These are phyloP conservation scores for Stellera chamaejasme DNA, from an alignment of 345 rosid genomes.

Conservation along the genomic window DNA sequence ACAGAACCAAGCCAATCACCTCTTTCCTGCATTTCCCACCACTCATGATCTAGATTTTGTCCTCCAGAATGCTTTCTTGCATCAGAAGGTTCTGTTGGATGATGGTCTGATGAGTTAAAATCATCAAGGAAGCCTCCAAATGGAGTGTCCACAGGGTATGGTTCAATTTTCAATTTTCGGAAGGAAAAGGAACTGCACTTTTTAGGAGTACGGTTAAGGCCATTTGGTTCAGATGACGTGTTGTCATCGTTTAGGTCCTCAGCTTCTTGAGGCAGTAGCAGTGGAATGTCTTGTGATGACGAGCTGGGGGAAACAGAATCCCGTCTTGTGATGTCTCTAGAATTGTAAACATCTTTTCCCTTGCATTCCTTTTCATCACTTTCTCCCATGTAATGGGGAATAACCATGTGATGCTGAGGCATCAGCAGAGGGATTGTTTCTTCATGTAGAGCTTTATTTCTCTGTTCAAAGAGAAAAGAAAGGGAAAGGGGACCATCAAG, in stretches of 20 bases:
- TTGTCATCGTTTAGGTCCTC: constrained; percentile 34
- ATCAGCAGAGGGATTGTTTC: constrained; percentile 83
- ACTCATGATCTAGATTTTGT: constrained; percentile 44
- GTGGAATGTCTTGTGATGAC: constrained; percentile 76
- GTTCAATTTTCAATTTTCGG: constrained; percentile 47
- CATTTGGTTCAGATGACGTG: constrained; percentile 31
- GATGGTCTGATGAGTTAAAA: constrained; percentile 24
- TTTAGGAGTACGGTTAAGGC: constrained; percentile 18
- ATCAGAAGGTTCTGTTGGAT: constrained; percentile 17
- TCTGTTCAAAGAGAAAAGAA: constrained; percentile 32
- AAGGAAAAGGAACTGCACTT: constrained; percentile 43
- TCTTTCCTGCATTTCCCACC: constrained; percentile 85
- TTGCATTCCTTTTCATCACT: constrained; percentile 35
- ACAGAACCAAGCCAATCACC: constrained; percentile 45
- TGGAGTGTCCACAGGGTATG: constrained; percentile 44
- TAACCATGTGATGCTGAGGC: constrained; percentile 96
- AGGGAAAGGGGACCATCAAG: not conserved
- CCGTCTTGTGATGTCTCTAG: constrained; percentile 40
- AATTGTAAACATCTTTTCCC: constrained; percentile 26
- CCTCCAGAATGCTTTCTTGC: constrained; percentile 21
- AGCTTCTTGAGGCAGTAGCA: constrained; percentile 77
- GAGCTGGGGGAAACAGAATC: constrained; percentile 73
- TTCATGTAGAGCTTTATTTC: constrained; percentile 83
- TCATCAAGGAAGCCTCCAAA: constrained; percentile 81
- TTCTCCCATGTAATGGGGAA: constrained; percentile 83